phyloP scores from a whole-genome alignment of 2,329 filamentous ascomycete genomes.

The Arthrinium puccinioides region DNA sequence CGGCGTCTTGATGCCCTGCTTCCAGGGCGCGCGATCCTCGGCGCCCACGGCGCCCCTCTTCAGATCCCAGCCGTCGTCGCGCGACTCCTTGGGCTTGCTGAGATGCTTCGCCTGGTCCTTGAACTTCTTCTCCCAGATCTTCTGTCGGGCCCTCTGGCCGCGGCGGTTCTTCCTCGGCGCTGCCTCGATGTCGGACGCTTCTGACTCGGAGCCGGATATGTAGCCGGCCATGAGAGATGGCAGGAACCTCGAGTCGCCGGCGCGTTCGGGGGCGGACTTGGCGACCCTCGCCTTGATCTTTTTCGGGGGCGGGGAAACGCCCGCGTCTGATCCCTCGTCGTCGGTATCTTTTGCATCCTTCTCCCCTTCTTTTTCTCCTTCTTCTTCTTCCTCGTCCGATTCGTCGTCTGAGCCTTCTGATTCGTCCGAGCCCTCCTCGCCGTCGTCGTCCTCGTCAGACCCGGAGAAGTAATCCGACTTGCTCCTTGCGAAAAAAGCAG shows the following conservation, averaged over 20 bases:
- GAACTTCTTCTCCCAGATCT: conserved; percentile 76
- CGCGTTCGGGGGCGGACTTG: conserved; percentile 11
- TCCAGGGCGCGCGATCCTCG: conserved; percentile 35
- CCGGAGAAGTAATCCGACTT: conserved; percentile 8
- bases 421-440: conserved; percentile 10
- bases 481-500: conserved; percentile 11
- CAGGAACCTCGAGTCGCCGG: conserved; percentile 53
- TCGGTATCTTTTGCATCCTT: conserved; percentile 16
- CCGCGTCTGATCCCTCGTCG: conserved; percentile 11
- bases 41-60: conserved; percentile 43
- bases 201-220: conserved; percentile 65
- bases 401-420: conserved; percentile 19
- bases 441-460: conserved; percentile 9
- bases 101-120: conserved; percentile 64
- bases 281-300: conserved; percentile 20
- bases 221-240: conserved; percentile 75
- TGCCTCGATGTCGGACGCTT: conserved; percentile 59
- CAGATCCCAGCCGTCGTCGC: conserved; percentile 51
- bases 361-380: conserved; percentile 20
- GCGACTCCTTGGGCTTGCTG: conserved; percentile 28
- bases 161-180: conserved; percentile 63
- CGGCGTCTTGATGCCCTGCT: conserved; percentile 35
- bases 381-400: conserved; percentile 18
- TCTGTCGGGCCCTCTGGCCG: conserved; percentile 70
- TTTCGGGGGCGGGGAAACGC: conserved; percentile 19